A percentile compares a stretch with the other conserved stretches of the same genome.
Conservation (phyloP, 2,329 filamentous ascomycete species). For the Xylariaceae sp. region DNA sequence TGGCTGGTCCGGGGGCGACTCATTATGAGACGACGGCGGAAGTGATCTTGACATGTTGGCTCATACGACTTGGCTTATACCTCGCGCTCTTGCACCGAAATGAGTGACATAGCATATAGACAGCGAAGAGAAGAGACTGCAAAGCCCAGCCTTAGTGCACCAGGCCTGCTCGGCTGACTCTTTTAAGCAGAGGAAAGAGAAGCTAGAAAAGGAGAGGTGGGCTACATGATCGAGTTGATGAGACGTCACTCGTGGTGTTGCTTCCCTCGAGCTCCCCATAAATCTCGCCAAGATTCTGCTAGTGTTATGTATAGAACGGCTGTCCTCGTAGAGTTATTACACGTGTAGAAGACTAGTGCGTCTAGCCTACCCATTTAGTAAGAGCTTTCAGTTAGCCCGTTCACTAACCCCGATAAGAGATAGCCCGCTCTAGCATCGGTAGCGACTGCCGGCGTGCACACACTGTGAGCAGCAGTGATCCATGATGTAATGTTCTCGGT, state of each 20-base stretch:
- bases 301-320: not conserved
- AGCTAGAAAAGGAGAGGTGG: not conserved
- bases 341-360: not conserved
- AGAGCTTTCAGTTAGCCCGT: not conserved
- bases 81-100: constrained; percentile 2
- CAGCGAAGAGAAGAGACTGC: not conserved
- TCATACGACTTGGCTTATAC: not conserved
- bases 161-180: not conserved
- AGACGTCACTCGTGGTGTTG: not conserved
- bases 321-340: too few relatives aligned
- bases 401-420: not conserved
- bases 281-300: not conserved
- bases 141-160: not conserved
- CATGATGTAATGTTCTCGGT: not conserved
- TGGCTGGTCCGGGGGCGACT: constrained; percentile 39
- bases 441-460: not conserved
- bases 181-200: not conserved
- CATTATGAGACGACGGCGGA: constrained; percentile 10
- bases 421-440: not conserved
- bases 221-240: not conserved
- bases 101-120: constrained; percentile 16
- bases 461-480: not conserved
- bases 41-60: constrained; percentile 16
- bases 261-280: not conserved
- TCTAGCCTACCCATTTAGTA: not conserved